Evolutionary conservation across 2,329 filamentous ascomycete genomes (phyloP), one percentile per base, ranked within the genome.

Genomic region (Hymenoscyphus albidus): DNA sequence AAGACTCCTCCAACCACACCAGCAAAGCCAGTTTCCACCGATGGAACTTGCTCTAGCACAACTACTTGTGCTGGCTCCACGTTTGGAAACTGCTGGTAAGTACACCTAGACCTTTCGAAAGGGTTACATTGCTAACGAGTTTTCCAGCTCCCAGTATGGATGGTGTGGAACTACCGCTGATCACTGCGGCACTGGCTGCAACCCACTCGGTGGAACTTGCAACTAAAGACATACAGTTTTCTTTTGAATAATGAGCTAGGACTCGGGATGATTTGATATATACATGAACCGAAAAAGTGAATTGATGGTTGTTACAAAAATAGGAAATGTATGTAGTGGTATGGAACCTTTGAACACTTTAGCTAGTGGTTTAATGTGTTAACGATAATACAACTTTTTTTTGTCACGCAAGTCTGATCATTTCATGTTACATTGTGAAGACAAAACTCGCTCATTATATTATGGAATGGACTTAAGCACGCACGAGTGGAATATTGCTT

Each of bases 101-200:
- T 10, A n/a, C 2, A 4, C 18, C 22, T 48, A 5, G 16, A 44
- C n/a, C 16, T 16, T 3, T 9, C 5, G 14, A 18, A 5, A 44
- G 9, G n/a, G 1, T n/a, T n/a, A 18, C 27, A n/a, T 7, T 4
- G 13, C 42, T 44, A 44, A 44, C n/a, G 2, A 35, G 35, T 44
- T 44, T 18, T 44, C 42, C 16, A 44, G 44, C 35, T 35, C 35
- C 35, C 6, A 35, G 35, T 35, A 35, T 35, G 35, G 35, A 35
- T 35, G 35, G 35, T 76, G 74, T 64, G 75, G 74, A 38, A 18
- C 62, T n/a, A 64, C 67, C 18, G n/a, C 64, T 1, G 65, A 67
- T 40, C 72, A 74, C 58, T 76, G 75, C 64, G 74, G 74, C 9
- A 62, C 67, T 31, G 73, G 71, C 1, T 77, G 74, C 38, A 57